Evolutionary conservation across 2,329 filamentous ascomycete species (phyloP).

Genomic region (Ampelomyces quisqualis): DNA sequence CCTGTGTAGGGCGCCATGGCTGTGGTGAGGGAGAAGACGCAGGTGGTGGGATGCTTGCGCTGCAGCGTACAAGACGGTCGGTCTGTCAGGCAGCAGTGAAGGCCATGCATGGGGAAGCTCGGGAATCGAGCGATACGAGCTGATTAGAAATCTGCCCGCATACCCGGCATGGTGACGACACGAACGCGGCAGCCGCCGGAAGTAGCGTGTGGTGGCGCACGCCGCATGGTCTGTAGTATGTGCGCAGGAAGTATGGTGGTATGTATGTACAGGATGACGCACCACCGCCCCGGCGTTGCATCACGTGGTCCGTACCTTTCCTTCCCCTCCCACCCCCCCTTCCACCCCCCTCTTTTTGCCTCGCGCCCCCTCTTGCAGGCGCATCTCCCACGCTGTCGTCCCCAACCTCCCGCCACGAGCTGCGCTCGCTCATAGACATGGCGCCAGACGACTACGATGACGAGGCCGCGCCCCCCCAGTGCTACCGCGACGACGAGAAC

Average conservation of each 20-base stretch:
- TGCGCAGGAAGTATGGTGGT: too few species aligned
- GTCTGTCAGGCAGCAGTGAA: too few species aligned
- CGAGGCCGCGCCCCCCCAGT: conserved; percentile 30
- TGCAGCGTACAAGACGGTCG: too few species aligned
- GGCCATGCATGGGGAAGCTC: too few species aligned
- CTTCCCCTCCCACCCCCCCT: neutral
- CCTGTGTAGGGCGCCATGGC: conserved; percentile 28
- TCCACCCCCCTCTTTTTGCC: too few species aligned
- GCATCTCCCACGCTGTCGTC: conserved; percentile 28
- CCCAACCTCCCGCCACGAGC: conserved; percentile 37
- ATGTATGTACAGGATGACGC: too few species aligned
- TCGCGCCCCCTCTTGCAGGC: too few species aligned
- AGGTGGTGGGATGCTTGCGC: too few species aligned
- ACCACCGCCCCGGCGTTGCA: too few species aligned
- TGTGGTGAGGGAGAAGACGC: too few species aligned
- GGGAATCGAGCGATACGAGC: conserved; percentile 22
- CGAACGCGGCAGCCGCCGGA: conserved; percentile 9
- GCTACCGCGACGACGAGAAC: conserved; percentile 36
- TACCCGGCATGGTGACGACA: conserved; percentile 31
- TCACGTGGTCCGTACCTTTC: neutral
- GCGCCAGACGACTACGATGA: conserved; percentile 24
- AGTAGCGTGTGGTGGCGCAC: too few species aligned
- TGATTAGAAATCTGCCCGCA: conserved; percentile 29
- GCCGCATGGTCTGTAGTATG: too few species aligned
- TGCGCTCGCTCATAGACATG: conserved; percentile 31